Evolutionary conservation across 108 stramenopile genomes (phyloP).

Genomic region (Fistulifera solaris): DNA sequence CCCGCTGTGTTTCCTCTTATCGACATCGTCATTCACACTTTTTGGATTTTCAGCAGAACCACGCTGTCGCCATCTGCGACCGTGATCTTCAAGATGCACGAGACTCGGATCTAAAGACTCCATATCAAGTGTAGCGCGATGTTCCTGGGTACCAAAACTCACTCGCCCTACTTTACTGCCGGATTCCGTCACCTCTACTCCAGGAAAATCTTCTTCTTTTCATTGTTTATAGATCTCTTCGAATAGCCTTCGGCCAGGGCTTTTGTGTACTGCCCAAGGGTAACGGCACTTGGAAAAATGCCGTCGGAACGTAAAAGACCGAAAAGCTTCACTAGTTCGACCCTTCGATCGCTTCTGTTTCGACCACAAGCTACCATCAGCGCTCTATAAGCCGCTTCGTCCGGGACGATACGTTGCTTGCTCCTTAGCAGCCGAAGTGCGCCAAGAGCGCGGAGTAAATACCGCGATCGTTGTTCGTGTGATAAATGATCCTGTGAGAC

Average conservation of each 20-base stretch:
- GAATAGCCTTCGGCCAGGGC: constrained; percentile 85
- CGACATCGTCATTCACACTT: not conserved
- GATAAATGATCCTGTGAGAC: constrained; percentile 46
- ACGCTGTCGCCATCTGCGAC: constrained; percentile 60
- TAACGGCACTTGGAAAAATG: constrained; percentile 77
- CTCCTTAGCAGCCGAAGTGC: constrained; percentile 61
- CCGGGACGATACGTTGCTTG: constrained; percentile 66
- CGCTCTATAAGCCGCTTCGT: constrained; percentile 79
- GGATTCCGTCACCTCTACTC: constrained; percentile 13
- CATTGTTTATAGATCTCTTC: constrained; percentile 29
- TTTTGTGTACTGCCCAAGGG: constrained; percentile 77
- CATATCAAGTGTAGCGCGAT: constrained; percentile 15
- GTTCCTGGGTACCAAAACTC: not conserved
- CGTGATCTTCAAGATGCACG: constrained; percentile 45
- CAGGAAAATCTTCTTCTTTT: constrained; percentile 16
- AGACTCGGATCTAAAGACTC: constrained; percentile 49
- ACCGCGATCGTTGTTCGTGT: constrained; percentile 51
- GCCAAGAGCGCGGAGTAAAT: constrained; percentile 70
- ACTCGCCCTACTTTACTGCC: not conserved
- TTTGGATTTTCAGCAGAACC: not conserved
- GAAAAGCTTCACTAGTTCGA: constrained; percentile 70
- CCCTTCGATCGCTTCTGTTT: constrained; percentile 52
- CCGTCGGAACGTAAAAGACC: constrained; percentile 72
- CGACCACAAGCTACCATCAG: constrained; percentile 81
- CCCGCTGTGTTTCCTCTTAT: constrained; percentile 9